Base-by-base conservation (phyloP, 176 grass and related monocot genomes). In the Typha latifolia region DNA sequence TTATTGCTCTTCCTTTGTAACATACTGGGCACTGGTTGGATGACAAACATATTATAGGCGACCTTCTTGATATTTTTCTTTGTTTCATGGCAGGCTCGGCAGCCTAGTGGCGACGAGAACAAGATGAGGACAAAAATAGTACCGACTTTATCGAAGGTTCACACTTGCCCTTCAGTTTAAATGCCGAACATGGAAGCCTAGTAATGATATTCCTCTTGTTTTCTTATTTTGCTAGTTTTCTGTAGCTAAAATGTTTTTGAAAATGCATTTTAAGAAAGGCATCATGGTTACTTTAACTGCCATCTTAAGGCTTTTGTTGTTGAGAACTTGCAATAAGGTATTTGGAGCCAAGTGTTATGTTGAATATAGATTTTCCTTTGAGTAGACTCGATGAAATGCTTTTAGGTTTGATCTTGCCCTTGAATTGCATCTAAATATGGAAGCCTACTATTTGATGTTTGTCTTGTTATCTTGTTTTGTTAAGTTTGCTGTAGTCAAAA, bases 121-220 rank as follows among this genome's bases (percentile, higher is more conserved):
- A 34, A 59, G n/a, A 43, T 43, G 9, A 43, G 37, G 9, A 71
- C 32, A 71, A 61, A 32, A 48, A 14, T 62, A 61, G 69, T 12
- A 24, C 53, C 69, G 0, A 19, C 16, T 11, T 23, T 71, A n/a
- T 61, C 52, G 24, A 71, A 71, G 69, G 69, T 71, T 61, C 12
- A 12, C 12, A 4, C 29, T 12, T 27, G 4, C n/a, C 21, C 6
- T 43, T 43, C 37, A 43, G 1, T 43, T 43, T 43, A 43, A 10
- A 43, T 43, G 37, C 37, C 7, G 9, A 43, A 10, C 8, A 43
- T 43, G 37, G 37, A 43, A 43, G 37, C 37, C 47, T 51, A 15
- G 0, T 12, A 68, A 27, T 49, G 12, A 49, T 68, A 68, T 37
- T 26, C 7, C 32, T 14, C 26, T 52, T n/a, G 13, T 37, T 66